Evolutionary conservation across 371 early-diverging fungal species (phyloP), one percentile per base, ranked within the genome.

Genomic region (Nematocida sp.): DNA sequence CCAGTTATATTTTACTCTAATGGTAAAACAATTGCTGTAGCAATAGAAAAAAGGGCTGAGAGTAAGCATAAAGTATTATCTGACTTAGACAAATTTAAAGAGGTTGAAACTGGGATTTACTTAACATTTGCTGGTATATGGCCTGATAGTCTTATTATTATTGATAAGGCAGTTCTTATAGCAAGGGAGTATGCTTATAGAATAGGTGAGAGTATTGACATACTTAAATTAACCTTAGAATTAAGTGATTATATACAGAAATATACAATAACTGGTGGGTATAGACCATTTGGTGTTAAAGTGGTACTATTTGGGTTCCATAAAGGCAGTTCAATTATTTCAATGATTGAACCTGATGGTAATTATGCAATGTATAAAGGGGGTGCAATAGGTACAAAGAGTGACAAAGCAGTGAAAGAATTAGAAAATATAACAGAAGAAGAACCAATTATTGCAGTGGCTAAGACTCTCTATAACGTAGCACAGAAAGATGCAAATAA

Each of bases 301-400:
- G 93, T 95, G 58, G 89, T 99, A 58, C 90, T 98, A 83, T 92
- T 96, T 84, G 97, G 97, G n/a, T 87, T 89, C 57, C 89, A 90
- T 64, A 90, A 92, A 76, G 91, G 91, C 83, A 89, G 89, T 20
- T 95, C 98, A 45, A 91, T 91, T 85, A 91, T 97, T 75, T 97
- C 93, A 90, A 93, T 95, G 88, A 95, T 98, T 23, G 98, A 98
- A 83, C 97, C 99, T 15, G 94, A 97, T 61, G 99, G 99, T 69
- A 96, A 96, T 83, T 96, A 94, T 87, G 92, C 95, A 69, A 94
- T 94, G 83, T 98, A 97, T 94, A 94, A 93, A 89, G 91, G 89
- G 84, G 86, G 85, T 20, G 83, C 84, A 60, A 82, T 89, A n/a
- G 85, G 86, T 11, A 80, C 75, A 45, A 87, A 84, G 47, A 90